phyloP scores from a whole-genome alignment of 176 grass and related monocot genomes.

The Oryza glaberrima region DNA sequence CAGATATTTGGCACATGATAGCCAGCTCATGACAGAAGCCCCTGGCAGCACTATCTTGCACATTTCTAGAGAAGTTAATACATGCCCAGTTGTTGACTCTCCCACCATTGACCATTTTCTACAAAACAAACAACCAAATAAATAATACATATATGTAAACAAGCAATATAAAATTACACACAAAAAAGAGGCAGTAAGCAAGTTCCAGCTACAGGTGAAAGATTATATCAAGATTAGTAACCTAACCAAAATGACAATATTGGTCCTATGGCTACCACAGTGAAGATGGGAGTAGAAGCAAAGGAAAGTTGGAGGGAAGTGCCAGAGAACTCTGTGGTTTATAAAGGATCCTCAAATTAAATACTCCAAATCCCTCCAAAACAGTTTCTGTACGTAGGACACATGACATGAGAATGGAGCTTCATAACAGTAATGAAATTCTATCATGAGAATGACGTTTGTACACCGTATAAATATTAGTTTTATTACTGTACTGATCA shows the following conservation, averaged over 20 bases:
- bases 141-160: slow-evolving; percentile 28
- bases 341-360: background rate
- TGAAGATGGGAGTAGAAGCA: background rate
- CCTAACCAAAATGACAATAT: background rate
- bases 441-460: background rate
- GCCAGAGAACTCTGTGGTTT: background rate
- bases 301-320: background rate
- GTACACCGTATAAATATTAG: background rate
- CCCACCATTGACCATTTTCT: slow-evolving; percentile 94
- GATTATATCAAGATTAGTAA: background rate
- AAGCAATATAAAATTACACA: slow-evolving; percentile 14
- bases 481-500: background rate
- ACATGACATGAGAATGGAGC: background rate
- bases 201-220: background rate
- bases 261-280: background rate
- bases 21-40: slow-evolving; percentile 76
- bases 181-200: slow-evolving; percentile 1
- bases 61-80: slow-evolving; percentile 78
- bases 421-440: background rate
- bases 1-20: slow-evolving; percentile 88
- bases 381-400: background rate
- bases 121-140: slow-evolving; percentile 27
- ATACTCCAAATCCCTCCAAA: slow-evolving; percentile 10
- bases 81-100: slow-evolving; percentile 73
- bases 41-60: slow-evolving; percentile 77